Percentiles rank a stretch among this genome's conserved stretches.
These are phyloP conservation scores for Nemania sp. DNA, from an alignment of 2,329 filamentous ascomycete species.

Conservation along the genomic window DNA sequence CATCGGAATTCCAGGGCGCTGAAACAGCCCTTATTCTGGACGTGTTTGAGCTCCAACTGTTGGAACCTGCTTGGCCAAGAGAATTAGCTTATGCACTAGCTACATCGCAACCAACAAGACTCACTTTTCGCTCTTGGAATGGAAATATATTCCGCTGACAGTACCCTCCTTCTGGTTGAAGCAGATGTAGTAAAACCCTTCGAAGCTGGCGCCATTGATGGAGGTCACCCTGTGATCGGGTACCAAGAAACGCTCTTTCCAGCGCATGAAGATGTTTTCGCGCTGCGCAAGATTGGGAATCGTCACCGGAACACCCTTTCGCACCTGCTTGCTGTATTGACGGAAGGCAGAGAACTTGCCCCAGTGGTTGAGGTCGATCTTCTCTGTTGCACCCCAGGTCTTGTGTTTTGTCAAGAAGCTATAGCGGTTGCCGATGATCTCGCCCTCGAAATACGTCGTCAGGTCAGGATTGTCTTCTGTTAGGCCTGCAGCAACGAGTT, in stretches of 20 bases:
- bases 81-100: slow-evolving; percentile 18
- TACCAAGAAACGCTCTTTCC: slow-evolving; percentile 98
- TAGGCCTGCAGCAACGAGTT: slow-evolving; percentile 60
- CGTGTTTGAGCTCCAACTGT: slow-evolving; percentile 87
- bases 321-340: slow-evolving; percentile 65
- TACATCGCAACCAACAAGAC: slow-evolving; percentile 44
- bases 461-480: slow-evolving; percentile 97
- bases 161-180: slow-evolving; percentile 89
- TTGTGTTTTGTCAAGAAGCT: slow-evolving; percentile 89
- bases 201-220: slow-evolving; percentile 93
- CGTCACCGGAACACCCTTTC: slow-evolving; percentile 52
- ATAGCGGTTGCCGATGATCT: slow-evolving; percentile 95
- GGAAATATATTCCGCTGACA: slow-evolving; percentile 95
- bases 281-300: slow-evolving; percentile 36
- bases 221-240: slow-evolving; percentile 90
- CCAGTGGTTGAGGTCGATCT: slow-evolving; percentile 93
- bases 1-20: slow-evolving; percentile 86
- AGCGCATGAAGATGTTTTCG: slow-evolving; percentile 96
- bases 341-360: slow-evolving; percentile 84
- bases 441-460: slow-evolving; percentile 97
- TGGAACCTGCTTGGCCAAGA: slow-evolving; percentile 67
- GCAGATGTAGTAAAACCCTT: slow-evolving; percentile 99
- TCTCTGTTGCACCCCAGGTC: slow-evolving; percentile 88
- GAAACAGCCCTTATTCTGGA: slow-evolving; percentile 81
- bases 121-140: slow-evolving; percentile 96